Evolutionary conservation across 441 rosid species (phyloP), one percentile per base, ranked within the genome.

Genomic region (Sinapis alba): DNA sequence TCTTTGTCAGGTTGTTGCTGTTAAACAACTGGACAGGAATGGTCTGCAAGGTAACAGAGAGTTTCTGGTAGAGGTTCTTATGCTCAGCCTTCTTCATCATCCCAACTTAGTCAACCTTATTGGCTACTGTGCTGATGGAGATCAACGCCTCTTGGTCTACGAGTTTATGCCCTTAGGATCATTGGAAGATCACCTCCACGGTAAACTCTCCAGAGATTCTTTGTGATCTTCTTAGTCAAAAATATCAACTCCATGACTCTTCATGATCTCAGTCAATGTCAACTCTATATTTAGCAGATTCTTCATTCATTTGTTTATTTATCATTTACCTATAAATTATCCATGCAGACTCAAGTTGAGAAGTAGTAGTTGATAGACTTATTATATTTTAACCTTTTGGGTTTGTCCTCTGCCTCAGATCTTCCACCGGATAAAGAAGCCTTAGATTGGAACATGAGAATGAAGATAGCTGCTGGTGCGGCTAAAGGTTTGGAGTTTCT

Each of bases 41-140:
- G 98, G 99, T 62, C 89, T 93, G 57, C 99, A 96, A 84, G 99
- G 99, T 50, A 96, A 93, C 82, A 83, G 99, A 80, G 99, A 96
- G 77, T 96, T 96, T 78, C 86, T 96, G 64, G 99, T 96, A 70
- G 99, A 96, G 86, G 99, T 93, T 75, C 97, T 96, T 76, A 96
- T 96, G 99, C 94, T 96, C 65, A 96, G 99, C 79, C 98, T 96
- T 82, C 90, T 96, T 65, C 98, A 96, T 84, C 99, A 96, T 71
- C 86, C 88, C 51, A 96, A 96, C 84, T 93, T 96, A 13, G 98
- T 96, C 80, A 96, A 81, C 82, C 86, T 96, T 73, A 96, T 96
- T 67, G 99, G 99, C 70, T 93, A 96, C 78, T 96, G 99, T 79
- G 99, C 99, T 73, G 99, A 96, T 83, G 99, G 98, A 58, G 99